Evolutionary conservation across 345 rosid genomes (phyloP).

Genomic region (Brassica incana): DNA sequence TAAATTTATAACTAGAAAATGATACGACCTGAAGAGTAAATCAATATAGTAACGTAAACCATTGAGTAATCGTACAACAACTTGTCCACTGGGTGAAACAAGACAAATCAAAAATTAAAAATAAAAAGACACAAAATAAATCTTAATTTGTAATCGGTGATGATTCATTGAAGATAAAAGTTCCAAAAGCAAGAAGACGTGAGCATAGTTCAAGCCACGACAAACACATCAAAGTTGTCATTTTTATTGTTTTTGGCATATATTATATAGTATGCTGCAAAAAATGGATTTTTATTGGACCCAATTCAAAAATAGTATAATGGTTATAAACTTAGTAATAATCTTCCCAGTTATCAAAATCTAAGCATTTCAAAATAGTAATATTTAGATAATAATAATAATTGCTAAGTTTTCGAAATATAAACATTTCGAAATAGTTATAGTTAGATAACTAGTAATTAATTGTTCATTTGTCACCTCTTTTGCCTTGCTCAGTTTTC

Average conservation of each 20-base stretch:
- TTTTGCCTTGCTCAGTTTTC: not conserved
- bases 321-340: not conserved
- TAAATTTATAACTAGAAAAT: slow-evolving; percentile 2
- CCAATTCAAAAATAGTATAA: slow-evolving; percentile 9
- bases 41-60: slow-evolving; percentile 13
- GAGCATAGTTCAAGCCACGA: not conserved
- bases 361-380: not conserved
- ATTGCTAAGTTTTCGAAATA: not conserved
- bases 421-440: not conserved
- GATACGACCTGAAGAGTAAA: slow-evolving; percentile 6
- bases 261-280: slow-evolving; percentile 1
- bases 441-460: not conserved
- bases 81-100: slow-evolving; percentile 32
- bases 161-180: not conserved
- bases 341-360: not conserved
- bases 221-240: slow-evolving; percentile 19
- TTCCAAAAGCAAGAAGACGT: slow-evolving; percentile 19
- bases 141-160: slow-evolving; percentile 17
- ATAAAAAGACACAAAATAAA: not conserved
- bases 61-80: slow-evolving; percentile 36
- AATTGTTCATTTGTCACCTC: not conserved
- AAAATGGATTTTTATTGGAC: slow-evolving; percentile 17
- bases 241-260: not conserved
- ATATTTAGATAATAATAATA: not conserved
- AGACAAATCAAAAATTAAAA: not conserved